Evolutionary conservation across 176 grass and related monocot species (phyloP).

Genomic region (Cenchrus americanus): DNA sequence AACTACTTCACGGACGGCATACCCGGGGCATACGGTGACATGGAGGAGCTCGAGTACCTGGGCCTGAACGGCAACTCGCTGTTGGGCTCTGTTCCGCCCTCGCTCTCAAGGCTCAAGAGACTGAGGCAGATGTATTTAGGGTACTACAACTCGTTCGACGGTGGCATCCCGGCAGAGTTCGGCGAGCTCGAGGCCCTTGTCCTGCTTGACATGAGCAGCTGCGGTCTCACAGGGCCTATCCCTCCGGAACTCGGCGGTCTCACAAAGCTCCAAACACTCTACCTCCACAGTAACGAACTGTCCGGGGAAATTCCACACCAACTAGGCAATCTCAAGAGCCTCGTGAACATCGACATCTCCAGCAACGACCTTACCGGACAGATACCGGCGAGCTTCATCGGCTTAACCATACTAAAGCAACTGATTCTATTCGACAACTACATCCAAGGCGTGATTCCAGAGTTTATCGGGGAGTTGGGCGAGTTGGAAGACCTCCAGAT

Average conservation of each 20-base stretch:
- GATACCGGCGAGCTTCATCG: conserved; percentile 52
- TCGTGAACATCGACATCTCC: conserved; percentile 66
- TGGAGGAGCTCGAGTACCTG: conserved; percentile 59
- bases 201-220: conserved; percentile 32
- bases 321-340: conserved; percentile 46
- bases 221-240: conserved; percentile 45
- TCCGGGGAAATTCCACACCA: conserved; percentile 44
- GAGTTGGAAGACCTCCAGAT: conserved; percentile 60
- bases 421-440: conserved; percentile 62
- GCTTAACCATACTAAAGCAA: conserved; percentile 37
- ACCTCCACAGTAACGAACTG: conserved; percentile 37
- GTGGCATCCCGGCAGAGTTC: conserved; percentile 65
- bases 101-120: conserved; percentile 35
- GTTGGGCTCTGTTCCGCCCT: conserved; percentile 47
- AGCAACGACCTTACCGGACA: conserved; percentile 69
- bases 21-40: conserved; percentile 45
- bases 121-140: conserved; percentile 53
- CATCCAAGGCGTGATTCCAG: conserved; percentile 62
- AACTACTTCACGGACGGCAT: conserved; percentile 71
- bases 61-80: conserved; percentile 58
- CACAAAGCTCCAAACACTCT: conserved; percentile 32
- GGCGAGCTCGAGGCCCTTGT: conserved; percentile 38
- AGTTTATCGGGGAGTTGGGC: conserved; percentile 46
- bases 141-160: conserved; percentile 63
- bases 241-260: conserved; percentile 45